Conservation (phyloP, 352 stramenopile genomes). For the Globisporangium mamillatum region DNA sequence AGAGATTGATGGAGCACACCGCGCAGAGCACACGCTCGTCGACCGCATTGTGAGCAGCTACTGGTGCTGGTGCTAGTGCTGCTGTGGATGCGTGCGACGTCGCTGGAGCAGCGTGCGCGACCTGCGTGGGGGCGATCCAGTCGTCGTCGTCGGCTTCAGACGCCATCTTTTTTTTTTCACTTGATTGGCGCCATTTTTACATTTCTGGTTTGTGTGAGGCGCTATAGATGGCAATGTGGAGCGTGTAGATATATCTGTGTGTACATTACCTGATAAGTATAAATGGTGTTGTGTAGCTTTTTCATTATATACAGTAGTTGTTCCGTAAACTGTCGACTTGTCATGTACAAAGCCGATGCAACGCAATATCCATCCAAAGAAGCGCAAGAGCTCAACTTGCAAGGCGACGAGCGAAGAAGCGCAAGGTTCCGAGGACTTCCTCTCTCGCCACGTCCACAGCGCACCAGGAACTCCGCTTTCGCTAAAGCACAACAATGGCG, state of each 20-base stretch:
- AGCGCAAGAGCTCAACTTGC: neutral
- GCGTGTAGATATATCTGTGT: too few species aligned
- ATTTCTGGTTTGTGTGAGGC: neutral
- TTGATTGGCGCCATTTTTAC: neutral
- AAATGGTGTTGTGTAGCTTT: too few species aligned
- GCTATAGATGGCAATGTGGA: too few species aligned
- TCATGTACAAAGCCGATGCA: neutral
- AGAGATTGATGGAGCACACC: constrained; percentile 65
- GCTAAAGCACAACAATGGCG: constrained; percentile 24
- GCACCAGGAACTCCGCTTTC: neutral
- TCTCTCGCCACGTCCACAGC: neutral
- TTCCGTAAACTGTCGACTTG: neutral
- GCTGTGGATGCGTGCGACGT: constrained; percentile 3
- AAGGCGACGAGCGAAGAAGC: neutral
- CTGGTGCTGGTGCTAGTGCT: neutral
- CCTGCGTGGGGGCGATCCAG: constrained; percentile 28
- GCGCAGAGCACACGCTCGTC: constrained; percentile 37
- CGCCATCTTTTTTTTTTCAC: neutral
- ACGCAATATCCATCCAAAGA: neutral
- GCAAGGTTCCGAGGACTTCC: neutral
- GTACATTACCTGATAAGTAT: too few species aligned
- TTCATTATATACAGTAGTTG: too few species aligned
- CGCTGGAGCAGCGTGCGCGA: neutral
- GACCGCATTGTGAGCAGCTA: neutral
- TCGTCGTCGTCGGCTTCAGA: constrained; percentile 17